These are phyloP conservation scores for Prunus mume DNA, from an alignment of 306 rosid genomes.

Conservation along the genomic window DNA sequence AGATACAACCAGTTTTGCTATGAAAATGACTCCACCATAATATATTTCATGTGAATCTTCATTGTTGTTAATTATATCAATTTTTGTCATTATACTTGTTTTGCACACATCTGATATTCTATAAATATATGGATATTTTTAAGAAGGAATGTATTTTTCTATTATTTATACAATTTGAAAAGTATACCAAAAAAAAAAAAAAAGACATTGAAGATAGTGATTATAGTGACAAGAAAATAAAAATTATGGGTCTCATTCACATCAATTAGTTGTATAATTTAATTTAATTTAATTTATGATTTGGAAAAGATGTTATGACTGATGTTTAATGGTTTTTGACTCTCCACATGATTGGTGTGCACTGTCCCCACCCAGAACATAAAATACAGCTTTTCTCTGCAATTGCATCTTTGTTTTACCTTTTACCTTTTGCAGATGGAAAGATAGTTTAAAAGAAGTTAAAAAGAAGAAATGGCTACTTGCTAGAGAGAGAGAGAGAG, in stretches of 20 bases:
- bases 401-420: background rate
- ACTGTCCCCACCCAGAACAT: constrained; percentile 19
- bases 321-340: background rate
- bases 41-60: background rate
- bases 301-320: too few relatives aligned
- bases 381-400: constrained; percentile 19
- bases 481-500: constrained; percentile 10
- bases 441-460: constrained; percentile 10
- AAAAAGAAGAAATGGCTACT: background rate
- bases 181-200: background rate
- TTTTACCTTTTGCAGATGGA: constrained; percentile 2
- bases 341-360: constrained; percentile 35
- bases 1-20: background rate
- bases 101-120: background rate
- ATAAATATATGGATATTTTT: too few relatives aligned
- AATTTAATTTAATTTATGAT: too few relatives aligned
- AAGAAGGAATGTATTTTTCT: too few relatives aligned
- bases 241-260: background rate
- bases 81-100: background rate
- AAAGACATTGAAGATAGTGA: background rate
- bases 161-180: background rate
- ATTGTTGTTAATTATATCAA: background rate
- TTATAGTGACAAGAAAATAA: background rate
- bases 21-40: background rate
- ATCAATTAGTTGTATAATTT: background rate